phyloP scores from a whole-genome alignment of 225 moss, liverwort and hornwort genomes.

The Pseudoscleropodium purum region DNA sequence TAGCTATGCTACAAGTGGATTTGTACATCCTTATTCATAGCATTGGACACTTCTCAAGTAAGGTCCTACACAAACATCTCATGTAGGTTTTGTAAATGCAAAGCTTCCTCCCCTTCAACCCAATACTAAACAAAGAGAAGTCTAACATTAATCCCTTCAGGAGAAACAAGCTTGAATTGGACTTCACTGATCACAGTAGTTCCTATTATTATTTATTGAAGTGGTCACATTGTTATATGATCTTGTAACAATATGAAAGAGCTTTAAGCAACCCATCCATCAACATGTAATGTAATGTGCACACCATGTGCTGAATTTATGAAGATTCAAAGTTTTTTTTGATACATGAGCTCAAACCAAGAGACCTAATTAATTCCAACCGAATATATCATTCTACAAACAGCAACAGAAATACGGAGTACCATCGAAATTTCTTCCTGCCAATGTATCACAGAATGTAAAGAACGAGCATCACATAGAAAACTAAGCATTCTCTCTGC shows the following conservation, averaged over 20 bases:
- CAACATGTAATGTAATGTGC: neutral
- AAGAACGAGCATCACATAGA: neutral
- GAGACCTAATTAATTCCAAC: neutral
- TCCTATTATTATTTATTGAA: neutral
- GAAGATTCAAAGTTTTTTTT: neutral
- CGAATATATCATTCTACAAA: neutral
- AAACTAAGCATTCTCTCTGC: neutral
- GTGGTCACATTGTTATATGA: no score
- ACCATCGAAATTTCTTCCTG: neutral
- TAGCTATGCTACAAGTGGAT: accelerated
- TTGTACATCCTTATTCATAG: no score
- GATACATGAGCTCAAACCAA: neutral
- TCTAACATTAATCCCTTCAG: no score
- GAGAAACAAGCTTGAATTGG: neutral
- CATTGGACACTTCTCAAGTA: neutral
- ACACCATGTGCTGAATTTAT: neutral
- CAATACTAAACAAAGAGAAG: neutral
- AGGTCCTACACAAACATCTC: neutral
- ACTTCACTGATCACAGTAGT: neutral
- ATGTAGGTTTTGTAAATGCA: neutral
- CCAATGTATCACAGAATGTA: no score
- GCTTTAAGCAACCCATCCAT: no score
- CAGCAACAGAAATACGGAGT: neutral
- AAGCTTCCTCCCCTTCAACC: neutral
- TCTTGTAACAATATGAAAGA: no score